A percentile compares a stretch with the other conserved stretches of the same genome.
phyloP scores from a whole-genome alignment of 306 rosid genomes.

The Sesbania bispinosa region DNA sequence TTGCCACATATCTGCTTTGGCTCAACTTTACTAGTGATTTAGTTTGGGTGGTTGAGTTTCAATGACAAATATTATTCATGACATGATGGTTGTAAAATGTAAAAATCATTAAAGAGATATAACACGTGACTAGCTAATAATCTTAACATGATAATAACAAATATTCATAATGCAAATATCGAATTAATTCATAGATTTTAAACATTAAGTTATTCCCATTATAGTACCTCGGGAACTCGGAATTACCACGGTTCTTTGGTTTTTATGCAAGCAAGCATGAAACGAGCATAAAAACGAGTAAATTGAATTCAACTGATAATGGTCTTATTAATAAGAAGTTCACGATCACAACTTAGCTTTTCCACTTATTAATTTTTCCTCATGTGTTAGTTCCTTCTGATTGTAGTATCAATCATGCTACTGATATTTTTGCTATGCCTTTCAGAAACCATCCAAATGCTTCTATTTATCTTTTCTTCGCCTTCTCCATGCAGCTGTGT shows the following conservation, averaged over 20 bases:
- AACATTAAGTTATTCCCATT: neutral
- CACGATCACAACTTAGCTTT: neutral
- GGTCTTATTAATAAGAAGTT: neutral
- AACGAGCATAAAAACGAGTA: no score
- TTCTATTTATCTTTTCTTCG: neutral
- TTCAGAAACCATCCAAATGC: neutral
- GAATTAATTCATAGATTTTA: neutral
- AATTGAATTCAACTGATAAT: neutral
- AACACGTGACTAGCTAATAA: no score
- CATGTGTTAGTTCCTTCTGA: neutral
- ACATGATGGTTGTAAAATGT: neutral
- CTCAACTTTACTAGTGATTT: neutral
- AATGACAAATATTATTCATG: no score
- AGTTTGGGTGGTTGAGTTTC: neutral
- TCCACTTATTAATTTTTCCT: neutral
- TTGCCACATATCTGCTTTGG: neutral
- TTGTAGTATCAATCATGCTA: neutral
- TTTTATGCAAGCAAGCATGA: neutral
- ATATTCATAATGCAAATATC: neutral
- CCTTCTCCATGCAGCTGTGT: conserved; percentile 65
- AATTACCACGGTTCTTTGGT: neutral
- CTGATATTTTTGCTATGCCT: neutral
- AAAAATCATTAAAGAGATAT: neutral
- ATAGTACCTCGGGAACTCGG: neutral
- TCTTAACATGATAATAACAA: no score